Evolutionary conservation across 2,329 filamentous ascomycete species (phyloP), one percentile per base, ranked within the genome.

Genomic region (Keithomyces neogunnii): DNA sequence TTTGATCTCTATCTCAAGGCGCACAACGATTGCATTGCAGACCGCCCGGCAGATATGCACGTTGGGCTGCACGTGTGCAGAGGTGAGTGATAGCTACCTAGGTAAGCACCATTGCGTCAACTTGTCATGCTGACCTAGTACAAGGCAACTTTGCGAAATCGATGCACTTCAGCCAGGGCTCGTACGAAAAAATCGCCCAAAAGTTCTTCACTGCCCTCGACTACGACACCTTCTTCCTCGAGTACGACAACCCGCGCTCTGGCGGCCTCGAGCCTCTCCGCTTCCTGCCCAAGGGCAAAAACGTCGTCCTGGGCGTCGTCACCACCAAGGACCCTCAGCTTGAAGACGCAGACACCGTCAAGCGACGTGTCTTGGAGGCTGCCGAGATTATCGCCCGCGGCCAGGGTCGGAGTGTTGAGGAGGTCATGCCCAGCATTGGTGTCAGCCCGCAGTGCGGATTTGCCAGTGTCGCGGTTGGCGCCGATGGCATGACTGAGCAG

Each of bases 391-490:
- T 89, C 49, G 83, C 84, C 0, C 70, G 82, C 57, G 85, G 85
- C 0, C 80, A 78, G 45, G 78, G 77, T 2, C 73, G 83, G 61
- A 77, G 71, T 5, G 72, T 76, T n/a, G 76, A 85, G 59, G 75
- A 87, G 61, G 84, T 81, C 1, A 69, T 89, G 49, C 71, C 81
- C 62, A 77, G 81, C 56, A 71, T 89, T 30, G 81, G 82, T 44
- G 80, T 87, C 31, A 85, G 81, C 62, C 84, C 84, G 3, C 84
- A 88, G 69, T 86, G 82, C 62, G 83, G 82, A 1, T 85, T 86
- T 63, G 85, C 85, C 3, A 86, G 81, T 59, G 84, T 88, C 59
- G 77, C 81, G 13, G 74, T 84, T 56, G 85, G 84, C 5, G 68
- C 67, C 1, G 86, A 89, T 61, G 74, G 77, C 38, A 76, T 88